Evolutionary conservation across 805 yeast genomes (phyloP).

Genomic region (Candida glaebosa): DNA sequence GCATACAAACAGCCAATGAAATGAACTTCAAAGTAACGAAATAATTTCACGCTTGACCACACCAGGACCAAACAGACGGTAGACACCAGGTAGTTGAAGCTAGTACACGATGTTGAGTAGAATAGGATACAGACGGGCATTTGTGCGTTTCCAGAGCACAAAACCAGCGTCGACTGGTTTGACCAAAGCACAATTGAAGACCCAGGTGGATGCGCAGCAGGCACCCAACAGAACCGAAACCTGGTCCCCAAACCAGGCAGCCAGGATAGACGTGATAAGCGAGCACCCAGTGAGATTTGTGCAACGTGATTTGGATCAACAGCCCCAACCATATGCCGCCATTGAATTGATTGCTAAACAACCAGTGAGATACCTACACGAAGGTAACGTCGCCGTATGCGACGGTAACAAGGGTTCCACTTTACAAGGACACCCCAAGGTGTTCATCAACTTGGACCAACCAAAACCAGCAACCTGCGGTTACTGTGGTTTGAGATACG

Average conservation of each 20-base stretch:
- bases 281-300: constrained; percentile 59
- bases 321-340: constrained; percentile 81
- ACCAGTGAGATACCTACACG: constrained; percentile 61
- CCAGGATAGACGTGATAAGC: constrained; percentile 53
- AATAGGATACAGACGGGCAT: constrained; percentile 1
- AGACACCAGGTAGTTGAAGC: no score
- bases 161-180: constrained; percentile 19
- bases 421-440: constrained; percentile 81
- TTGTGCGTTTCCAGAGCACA: constrained; percentile 7
- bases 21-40: background rate
- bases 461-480: constrained; percentile 73
- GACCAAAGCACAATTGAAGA: constrained; percentile 19
- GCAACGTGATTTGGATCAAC: constrained; percentile 61
- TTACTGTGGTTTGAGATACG: constrained; percentile 73
- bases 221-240: constrained; percentile 71
- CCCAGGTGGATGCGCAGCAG: constrained; percentile 44
- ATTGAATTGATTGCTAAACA: constrained; percentile 75
- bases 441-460: constrained; percentile 75
- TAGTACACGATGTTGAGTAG: constrained; percentile 8
- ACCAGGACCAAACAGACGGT: no score
- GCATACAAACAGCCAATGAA: constrained; percentile 1
- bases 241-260: constrained; percentile 71
- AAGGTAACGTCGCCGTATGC: constrained; percentile 68
- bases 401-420: constrained; percentile 70
- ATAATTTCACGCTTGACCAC: no score